phyloP scores from a whole-genome alignment of 2,329 filamentous ascomycete species.

The Pseudogymnoascus sp. region DNA sequence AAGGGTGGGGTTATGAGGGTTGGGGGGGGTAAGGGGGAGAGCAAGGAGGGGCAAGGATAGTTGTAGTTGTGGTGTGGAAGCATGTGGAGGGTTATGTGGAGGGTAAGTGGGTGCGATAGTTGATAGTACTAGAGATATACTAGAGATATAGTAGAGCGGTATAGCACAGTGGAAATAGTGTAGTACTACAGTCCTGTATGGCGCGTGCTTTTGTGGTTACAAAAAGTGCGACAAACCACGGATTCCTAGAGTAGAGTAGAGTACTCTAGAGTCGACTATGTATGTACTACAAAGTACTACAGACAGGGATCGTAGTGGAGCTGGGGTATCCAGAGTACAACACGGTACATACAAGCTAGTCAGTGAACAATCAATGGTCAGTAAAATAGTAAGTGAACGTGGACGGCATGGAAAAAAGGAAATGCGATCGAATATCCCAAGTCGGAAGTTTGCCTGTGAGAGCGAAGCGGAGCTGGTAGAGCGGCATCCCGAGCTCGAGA shows the following conservation, averaged over 20 bases:
- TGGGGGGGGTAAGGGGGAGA: background rate
- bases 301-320: background rate
- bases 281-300: background rate
- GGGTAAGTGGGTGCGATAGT: background rate
- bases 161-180: no score
- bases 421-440: background rate
- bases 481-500: background rate
- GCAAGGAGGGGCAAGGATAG: background rate
- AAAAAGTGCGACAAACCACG: no score
- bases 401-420: background rate
- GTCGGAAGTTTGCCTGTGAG: background rate
- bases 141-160: no score
- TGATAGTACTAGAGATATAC: background rate
- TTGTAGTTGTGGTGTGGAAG: background rate
- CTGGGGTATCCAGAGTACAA: constrained; percentile 1
- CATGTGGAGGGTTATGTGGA: background rate
- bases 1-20: background rate
- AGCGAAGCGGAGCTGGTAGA: background rate
- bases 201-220: no score
- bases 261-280: background rate
- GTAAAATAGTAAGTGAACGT: background rate
- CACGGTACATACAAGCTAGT: background rate
- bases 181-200: no score
- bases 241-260: background rate
- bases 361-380: background rate